Evolutionary conservation across 371 early-diverging fungal genomes (phyloP), one percentile per base, ranked within the genome.

Genomic region (Mycotypha africana): DNA sequence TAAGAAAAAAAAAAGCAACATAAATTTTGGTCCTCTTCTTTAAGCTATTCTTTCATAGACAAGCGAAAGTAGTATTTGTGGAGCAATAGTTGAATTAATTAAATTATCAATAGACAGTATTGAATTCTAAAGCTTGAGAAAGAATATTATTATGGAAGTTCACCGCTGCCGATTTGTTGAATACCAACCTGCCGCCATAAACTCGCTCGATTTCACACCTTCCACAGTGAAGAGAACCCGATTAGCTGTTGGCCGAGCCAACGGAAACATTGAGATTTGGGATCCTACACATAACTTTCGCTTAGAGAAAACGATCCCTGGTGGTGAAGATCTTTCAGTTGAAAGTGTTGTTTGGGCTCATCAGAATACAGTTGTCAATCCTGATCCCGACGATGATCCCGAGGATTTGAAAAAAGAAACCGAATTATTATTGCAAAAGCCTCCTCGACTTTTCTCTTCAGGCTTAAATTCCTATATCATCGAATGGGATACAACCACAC

Each of bases 221-320:
- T 43, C 53, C 16, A 75, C 82, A 3, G 71, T 79, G 1, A 58
- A 63, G 22, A 47, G 69, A 10, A 51, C 56, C 35, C 52, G 74
- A 21, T 51, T 93, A 16, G 97, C 97, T 0, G 88, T 90, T 24
- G 97, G 90, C 17, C 71, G 97, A 42, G 88, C 83, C 9, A 90
- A 92, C 54, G 97, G 97, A 19, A 86, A 93, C 49, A 91, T 96
- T 49, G 95, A 96, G 68, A 75, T 96, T 45, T 95, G 93, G 91
- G 84, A 81, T 67, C 84, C 88, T 24, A 49, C 54, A 17, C 50
- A 75, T 38, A 68, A 70, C 15, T 91, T 82, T 70, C 67, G 73
- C 38, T 64, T 88, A 24, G 85, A 86, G 53, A 88, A 85, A 84
- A 76, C 74, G 30, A 86, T 94, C 35, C 91, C 91, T 8, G 92